Conservation (phyloP, 306 rosid species). For the Quercus parvula region DNA sequence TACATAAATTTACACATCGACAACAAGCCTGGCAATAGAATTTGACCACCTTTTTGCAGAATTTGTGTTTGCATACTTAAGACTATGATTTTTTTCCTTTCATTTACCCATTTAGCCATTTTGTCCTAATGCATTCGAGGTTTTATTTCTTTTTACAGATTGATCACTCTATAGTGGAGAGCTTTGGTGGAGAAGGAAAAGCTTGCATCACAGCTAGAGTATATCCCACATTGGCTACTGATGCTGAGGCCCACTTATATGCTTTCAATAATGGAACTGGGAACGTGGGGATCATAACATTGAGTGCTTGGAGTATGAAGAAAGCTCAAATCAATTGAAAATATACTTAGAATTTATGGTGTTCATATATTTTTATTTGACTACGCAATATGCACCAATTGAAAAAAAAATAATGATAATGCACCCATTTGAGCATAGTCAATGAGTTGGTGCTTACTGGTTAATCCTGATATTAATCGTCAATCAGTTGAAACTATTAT, state of each 20-base stretch:
- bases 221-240: conserved; percentile 68
- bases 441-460: no score
- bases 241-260: conserved; percentile 42
- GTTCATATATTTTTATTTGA: no score
- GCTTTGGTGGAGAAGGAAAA: conserved; percentile 69
- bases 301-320: conserved; percentile 78
- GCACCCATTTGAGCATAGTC: no score
- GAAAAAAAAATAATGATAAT: no score
- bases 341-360: no score
- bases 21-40: no score
- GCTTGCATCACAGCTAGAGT: conserved; percentile 76
- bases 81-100: not conserved
- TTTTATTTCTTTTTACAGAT: conserved; percentile 36
- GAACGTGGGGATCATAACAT: conserved; percentile 44
- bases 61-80: no score
- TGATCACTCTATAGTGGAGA: conserved; percentile 75
- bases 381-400: no score
- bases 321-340: conserved; percentile 36
- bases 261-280: conserved; percentile 68
- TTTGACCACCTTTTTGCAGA: no score
- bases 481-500: no score
- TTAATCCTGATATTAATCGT: no score
- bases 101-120: not conserved
- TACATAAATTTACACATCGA: no score
- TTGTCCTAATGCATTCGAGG: not conserved